Evolutionary conservation across 2,329 filamentous ascomycete species (phyloP).

Genomic region (Stylonectria norvegica): DNA sequence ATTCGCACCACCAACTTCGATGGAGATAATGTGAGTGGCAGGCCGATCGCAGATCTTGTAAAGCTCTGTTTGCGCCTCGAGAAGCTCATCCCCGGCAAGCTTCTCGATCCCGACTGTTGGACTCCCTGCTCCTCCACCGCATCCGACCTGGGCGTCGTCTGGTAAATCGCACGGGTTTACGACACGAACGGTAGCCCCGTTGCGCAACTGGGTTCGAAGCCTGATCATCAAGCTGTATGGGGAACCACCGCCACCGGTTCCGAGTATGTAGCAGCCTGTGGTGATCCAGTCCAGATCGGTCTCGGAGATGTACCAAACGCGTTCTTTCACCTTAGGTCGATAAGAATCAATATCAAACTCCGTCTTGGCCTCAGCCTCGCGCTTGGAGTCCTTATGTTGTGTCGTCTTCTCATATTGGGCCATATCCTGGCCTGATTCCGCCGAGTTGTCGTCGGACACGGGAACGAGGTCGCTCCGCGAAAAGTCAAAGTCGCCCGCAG

Average conservation of each 20-base stretch:
- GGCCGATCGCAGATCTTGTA: slow-evolving; percentile 46
- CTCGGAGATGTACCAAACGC: slow-evolving; percentile 56
- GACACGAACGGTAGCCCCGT: slow-evolving; percentile 49
- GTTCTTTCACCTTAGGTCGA: slow-evolving; percentile 46
- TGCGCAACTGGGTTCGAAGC: slow-evolving; percentile 48
- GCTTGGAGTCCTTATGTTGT: neutral
- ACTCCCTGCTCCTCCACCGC: slow-evolving; percentile 56
- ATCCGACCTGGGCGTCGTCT: slow-evolving; percentile 51
- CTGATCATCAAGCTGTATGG: slow-evolving; percentile 51
- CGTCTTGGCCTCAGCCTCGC: slow-evolving; percentile 6
- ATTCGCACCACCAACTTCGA: slow-evolving; percentile 67
- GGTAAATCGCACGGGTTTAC: slow-evolving; percentile 48
- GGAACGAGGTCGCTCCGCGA: slow-evolving; percentile 7
- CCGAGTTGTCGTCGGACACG: slow-evolving; percentile 4
- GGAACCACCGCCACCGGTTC: slow-evolving; percentile 57
- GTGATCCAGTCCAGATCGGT: slow-evolving; percentile 56
- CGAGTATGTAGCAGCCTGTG: slow-evolving; percentile 59
- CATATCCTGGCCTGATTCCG: slow-evolving; percentile 14
- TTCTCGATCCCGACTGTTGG: slow-evolving; percentile 61
- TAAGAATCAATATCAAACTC: slow-evolving; percentile 41
- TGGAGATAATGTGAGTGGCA: slow-evolving; percentile 56
- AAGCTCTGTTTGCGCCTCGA: slow-evolving; percentile 49
- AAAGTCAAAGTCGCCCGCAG: slow-evolving; percentile 56
- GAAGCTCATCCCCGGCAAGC: slow-evolving; percentile 54
- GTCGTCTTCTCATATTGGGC: slow-evolving; percentile 17